These are phyloP conservation scores for Alternaria sp. DNA, from an alignment of 2,329 filamentous ascomycete species.

Conservation along the genomic window DNA sequence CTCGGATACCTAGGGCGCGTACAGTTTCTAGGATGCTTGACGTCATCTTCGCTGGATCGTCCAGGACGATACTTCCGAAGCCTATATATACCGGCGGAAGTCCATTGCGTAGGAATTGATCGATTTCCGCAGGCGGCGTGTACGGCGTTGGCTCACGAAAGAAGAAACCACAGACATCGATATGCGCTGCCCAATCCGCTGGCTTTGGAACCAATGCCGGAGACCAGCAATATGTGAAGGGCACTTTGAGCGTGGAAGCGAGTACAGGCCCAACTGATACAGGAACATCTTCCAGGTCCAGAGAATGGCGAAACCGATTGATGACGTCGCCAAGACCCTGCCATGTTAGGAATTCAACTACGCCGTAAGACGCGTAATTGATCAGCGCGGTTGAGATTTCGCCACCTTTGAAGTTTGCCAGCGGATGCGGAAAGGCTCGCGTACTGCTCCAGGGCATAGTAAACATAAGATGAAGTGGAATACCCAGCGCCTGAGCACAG, in stretches of 20 bases:
- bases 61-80: constrained; percentile 66
- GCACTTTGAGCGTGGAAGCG: constrained; percentile 51
- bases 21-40: constrained; percentile 59
- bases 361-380: constrained; percentile 58
- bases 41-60: constrained; percentile 58
- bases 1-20: constrained; percentile 68
- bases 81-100: constrained; percentile 64
- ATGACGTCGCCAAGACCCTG: constrained; percentile 60
- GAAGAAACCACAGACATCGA: constrained; percentile 57
- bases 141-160: constrained; percentile 53
- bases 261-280: constrained; percentile 41
- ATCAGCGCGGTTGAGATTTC: constrained; percentile 42
- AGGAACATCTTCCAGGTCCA: constrained; percentile 54
- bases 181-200: constrained; percentile 22
- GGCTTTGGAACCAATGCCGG: constrained; percentile 43
- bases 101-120: constrained; percentile 59
- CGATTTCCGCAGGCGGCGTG: constrained; percentile 51
- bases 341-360: constrained; percentile 62
- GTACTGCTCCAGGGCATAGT: constrained; percentile 62
- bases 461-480: constrained; percentile 81
- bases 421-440: constrained; percentile 58
- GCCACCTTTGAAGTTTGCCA: constrained; percentile 57
- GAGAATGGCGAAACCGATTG: constrained; percentile 52
- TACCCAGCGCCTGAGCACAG: constrained; percentile 74
- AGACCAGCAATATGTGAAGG: constrained; percentile 59